Conservation (phyloP, 495 filamentous ascomycete genomes). For the Staphylotrichum longicolle region DNA sequence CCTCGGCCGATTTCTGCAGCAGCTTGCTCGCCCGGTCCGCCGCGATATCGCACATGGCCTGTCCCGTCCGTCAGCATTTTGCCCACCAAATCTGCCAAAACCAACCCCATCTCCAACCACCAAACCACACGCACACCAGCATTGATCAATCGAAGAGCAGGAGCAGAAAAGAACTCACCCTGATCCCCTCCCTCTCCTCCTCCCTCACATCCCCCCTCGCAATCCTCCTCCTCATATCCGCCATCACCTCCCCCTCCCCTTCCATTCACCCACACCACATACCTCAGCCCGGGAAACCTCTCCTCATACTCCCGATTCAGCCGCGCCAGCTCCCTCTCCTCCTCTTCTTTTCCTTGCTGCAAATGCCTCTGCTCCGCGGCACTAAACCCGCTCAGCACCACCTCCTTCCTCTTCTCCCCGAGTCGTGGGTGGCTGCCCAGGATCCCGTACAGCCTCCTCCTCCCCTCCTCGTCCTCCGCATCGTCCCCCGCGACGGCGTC, state of each 20-base stretch:
- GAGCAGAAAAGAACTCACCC: slow-evolving; percentile 56
- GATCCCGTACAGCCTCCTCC: slow-evolving; percentile 54
- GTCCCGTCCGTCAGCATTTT: background rate
- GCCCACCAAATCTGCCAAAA: too few relatives aligned
- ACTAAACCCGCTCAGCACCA: slow-evolving; percentile 61
- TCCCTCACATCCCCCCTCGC: slow-evolving; percentile 59
- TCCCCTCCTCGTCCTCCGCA: slow-evolving; percentile 4
- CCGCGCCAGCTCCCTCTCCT: slow-evolving; percentile 55
- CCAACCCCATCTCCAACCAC: background rate
- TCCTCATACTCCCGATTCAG: slow-evolving; percentile 83
- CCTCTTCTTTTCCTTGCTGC: slow-evolving; percentile 51
- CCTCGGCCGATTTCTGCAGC: slow-evolving; percentile 24
- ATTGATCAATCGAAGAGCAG: background rate
- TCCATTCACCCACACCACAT: slow-evolving; percentile 93
- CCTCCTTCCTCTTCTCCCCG: slow-evolving; percentile 48
- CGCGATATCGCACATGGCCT: slow-evolving; percentile 55
- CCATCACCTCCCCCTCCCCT: slow-evolving; percentile 69
- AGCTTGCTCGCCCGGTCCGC: slow-evolving; percentile 46
- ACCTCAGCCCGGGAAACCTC: slow-evolving; percentile 77
- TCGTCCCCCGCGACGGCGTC: slow-evolving; percentile 7
- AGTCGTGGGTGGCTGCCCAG: slow-evolving; percentile 85
- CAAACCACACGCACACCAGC: too few relatives aligned
- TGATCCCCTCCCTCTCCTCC: slow-evolving; percentile 73
- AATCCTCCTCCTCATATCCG: slow-evolving; percentile 79
- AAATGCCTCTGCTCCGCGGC: slow-evolving; percentile 77